These are phyloP conservation scores for Jasminum sambac DNA, from an alignment of 257 asterid species.

Conservation along the genomic window DNA sequence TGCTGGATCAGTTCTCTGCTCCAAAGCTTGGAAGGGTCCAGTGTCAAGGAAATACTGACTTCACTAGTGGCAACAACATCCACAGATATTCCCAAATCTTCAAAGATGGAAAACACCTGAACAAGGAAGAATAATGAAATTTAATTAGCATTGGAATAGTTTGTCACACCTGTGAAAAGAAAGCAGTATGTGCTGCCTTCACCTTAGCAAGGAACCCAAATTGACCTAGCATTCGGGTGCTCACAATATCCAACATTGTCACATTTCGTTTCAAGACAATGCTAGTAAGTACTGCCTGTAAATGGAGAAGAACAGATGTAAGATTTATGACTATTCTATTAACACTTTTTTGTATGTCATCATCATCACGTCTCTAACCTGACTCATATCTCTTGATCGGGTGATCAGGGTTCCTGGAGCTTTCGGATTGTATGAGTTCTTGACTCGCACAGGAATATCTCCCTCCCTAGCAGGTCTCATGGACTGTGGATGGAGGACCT, in stretches of 20 bases:
- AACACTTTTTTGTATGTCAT: slow-evolving; percentile 12
- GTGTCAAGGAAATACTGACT: slow-evolving; percentile 86
- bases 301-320: slow-evolving; percentile 20
- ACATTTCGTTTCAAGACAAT: slow-evolving; percentile 86
- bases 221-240: slow-evolving; percentile 96
- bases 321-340: slow-evolving; percentile 4
- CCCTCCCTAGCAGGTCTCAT: slow-evolving; percentile 98
- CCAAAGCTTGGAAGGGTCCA: slow-evolving; percentile 96
- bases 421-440: slow-evolving; percentile 83
- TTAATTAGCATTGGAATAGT: slow-evolving; percentile 17
- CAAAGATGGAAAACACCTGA: slow-evolving; percentile 83
- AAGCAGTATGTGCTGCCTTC: slow-evolving; percentile 16
- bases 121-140: slow-evolving; percentile 17
- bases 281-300: slow-evolving; percentile 91
- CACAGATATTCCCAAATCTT: slow-evolving; percentile 91
- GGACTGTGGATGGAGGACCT: slow-evolving; percentile 96
- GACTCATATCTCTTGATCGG: slow-evolving; percentile 77
- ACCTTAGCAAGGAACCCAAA: slow-evolving; percentile 94
- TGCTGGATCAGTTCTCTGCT: slow-evolving; percentile 93
- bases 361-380: slow-evolving; percentile 40
- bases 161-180: slow-evolving; percentile 5
- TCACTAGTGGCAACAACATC: slow-evolving; percentile 98
- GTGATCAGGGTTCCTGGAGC: slow-evolving; percentile 92
- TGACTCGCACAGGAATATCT: slow-evolving; percentile 88
- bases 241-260: slow-evolving; percentile 87